Evolutionary conservation across 768 basidiomycete genomes (phyloP), one percentile per base, ranked within the genome.

Genomic region (Peribolospora baueri): DNA sequence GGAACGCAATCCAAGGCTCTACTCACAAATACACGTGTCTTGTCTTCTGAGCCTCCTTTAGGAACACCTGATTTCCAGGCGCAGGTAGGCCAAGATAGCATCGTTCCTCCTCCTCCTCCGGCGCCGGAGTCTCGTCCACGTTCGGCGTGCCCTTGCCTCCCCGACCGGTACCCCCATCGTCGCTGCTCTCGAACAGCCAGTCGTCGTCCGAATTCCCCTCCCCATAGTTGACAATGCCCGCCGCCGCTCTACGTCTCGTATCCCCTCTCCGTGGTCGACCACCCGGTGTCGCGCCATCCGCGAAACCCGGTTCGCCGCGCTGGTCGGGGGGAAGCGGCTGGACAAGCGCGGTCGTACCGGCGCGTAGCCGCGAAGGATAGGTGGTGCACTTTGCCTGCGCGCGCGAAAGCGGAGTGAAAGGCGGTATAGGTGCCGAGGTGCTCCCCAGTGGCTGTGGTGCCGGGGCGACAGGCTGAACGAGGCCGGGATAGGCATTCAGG

Each of bases 81-180:
- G 86, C 84, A 0, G 86, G 72, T 70, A 78, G 73, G 0, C 91
- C 91, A 54, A 97, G 68, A 68, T 88, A 97, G 83, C 78, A 58
- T 90, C 90, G 69, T 87, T 88, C 59, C 88, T 73, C 41, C 52
- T 76, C 72, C n/a, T 75, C 76, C 14, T 78, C 77, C 25, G 25
- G 25, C 25, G 25, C 25, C 25, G 25, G 25, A 25, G 25, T 25
- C 25, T 25, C 25, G 25, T 25, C 25, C 25, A 25, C 25, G 25
- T 56, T 38, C 39, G 60, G 54, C 51, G 56, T 57, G 7, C 56
- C 56, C 9, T 42, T 42, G 11, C 48, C 42, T 38, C 45, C 52
- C 8, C 48, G 5, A 39, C 53, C 41, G 11, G 41, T 39, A 36
- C 48, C 14, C 55, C 55, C 55, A 11, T 14, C 80, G 74, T 51